Base-by-base conservation (phyloP, 257 asterid genomes). In the Solanum sitiens region DNA sequence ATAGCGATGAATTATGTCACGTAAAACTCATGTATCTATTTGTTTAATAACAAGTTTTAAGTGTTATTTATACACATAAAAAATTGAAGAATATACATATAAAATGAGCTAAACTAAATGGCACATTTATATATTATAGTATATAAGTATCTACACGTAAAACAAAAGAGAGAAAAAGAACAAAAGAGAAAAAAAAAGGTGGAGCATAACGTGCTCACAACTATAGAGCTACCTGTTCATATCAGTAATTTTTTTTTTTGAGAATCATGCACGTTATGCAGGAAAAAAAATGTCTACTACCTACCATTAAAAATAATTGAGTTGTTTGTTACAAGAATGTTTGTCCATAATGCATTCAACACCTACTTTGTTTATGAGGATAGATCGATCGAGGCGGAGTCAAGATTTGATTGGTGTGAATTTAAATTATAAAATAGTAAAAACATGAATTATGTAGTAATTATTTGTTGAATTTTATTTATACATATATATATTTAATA, bases 51-150 rank as follows among this genome's bases (percentile, higher is more conserved):
- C 0, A 7, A 16, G 8, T 53, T 27, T 7, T 6, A 53, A 20
- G 0, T 16, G 3, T 47, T 53, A 16, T 7, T 53, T 16, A 16
- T 16, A 3, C 2, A 50, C 3, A 6, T 0, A 0, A 0, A 53
- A 53, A 53, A 53, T 5, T 6, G 2, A 53, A 53, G 0, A 3
- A 53, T 0, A 16, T 53, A 6, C 6, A 53, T 53, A 53, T 16
- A 3, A 50, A 50, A 15, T 6, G 0, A 6, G 1, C 0, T 15
- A 50, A 15, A 50, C 15, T 50, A 15, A 42, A 42, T 0, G 13
- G 9, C 4, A 42, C 3, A 0, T 3, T 42, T 42, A 42, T 42
- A 42, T 42, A 42, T 42, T 42, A 0, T 6, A 6, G 5, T 3
- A 14, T 76, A 39, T 13, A 76, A 13, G 7, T 42, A 77, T 77